Base-by-base conservation (phyloP, 2,329 filamentous ascomycete genomes). In the Fusarium nurragi region DNA sequence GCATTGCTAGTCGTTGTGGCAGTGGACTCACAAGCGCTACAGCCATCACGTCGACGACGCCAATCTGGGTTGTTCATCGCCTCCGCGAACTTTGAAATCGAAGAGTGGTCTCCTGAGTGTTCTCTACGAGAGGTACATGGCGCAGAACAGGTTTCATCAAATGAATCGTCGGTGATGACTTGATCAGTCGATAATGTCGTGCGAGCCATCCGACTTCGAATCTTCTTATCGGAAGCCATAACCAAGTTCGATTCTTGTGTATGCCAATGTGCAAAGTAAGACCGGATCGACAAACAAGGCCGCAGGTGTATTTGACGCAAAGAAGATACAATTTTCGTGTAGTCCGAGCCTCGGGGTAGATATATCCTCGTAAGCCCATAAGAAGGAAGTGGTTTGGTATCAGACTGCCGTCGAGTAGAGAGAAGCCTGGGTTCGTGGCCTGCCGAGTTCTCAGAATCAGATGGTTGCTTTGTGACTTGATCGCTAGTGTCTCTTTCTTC, bases 1-100 rank as follows among this genome's bases (percentile, higher is more conserved):
- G 45, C 49, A 10, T 39, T 55, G 18, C 44, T 52, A 16, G 38
- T 19, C 7, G 44, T 39, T 8, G 69, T 53, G 10, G 30, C n/a
- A 7, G 37, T 45, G 4, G 59, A 57, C 14, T 58, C 37, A 26
- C 51, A 59, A n/a, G 49, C 46, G 16, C 43, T 49, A 18, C 41
- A 49, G 4, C 61, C 52, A 10, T 65, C 61, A 11, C 64, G 56
- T 28, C 75, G 74, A 25, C 60, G 64, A 28, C 76, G 73, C 76
- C 76, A 78, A 45, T 78, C 69, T 14, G 75, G 75, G 25, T 78
- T 76, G 22, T 70, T 75, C 71, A 78, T 73, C 22, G 76, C 76
- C 56, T 76, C 71, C 9, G 57, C 46, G 36, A 73, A 71, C 38
- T 71, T 75, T 23, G 68, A 71, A 22, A 37, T 52, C 8, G 47